Percentiles rank a stretch among this genome's conserved stretches.
Conservation (phyloP, 495 filamentous ascomycete species). For the Glutinoglossum americanum region DNA sequence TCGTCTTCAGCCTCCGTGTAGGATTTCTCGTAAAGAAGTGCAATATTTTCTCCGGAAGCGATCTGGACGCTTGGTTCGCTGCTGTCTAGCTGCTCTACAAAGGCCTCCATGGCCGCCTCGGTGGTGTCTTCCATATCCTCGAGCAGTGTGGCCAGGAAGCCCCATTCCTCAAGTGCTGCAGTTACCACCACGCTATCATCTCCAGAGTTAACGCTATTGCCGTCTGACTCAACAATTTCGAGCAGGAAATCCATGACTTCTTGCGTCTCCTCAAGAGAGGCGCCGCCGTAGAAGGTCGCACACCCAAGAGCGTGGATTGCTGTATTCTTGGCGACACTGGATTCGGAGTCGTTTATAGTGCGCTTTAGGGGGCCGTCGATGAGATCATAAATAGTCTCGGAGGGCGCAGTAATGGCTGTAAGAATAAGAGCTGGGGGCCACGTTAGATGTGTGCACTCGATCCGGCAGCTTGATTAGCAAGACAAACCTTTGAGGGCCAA, state of each 20-base stretch:
- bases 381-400: conserved; percentile 46
- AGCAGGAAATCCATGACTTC: conserved; percentile 67
- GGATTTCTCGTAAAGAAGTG: conserved; percentile 70
- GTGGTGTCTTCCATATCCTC: conserved; percentile 61
- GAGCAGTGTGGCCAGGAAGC: conserved; percentile 59
- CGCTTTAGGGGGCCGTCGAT: conserved; percentile 42
- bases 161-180: conserved; percentile 75
- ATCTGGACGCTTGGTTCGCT: conserved; percentile 57
- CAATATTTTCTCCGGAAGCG: conserved; percentile 75
- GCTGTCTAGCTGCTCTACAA: conserved; percentile 77
- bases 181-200: conserved; percentile 60
- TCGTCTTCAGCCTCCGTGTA: conserved; percentile 47
- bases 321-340: conserved; percentile 40
- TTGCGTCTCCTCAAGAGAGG: conserved; percentile 42
- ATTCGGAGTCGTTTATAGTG: conserved; percentile 46
- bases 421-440: conserved; percentile 37
- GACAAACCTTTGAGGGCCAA: conserved; percentile 36
- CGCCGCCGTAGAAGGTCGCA: conserved; percentile 60
- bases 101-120: conserved; percentile 57
- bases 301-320: conserved; percentile 57
- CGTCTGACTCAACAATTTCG: conserved; percentile 74
- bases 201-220: conserved; percentile 45
- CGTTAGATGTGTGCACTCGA: background rate
- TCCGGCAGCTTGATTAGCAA: background rate
- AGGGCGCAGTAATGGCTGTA: conserved; percentile 49